A percentile compares a stretch with the other conserved stretches of the same genome.
These are phyloP conservation scores for Selaginella moellendorffii DNA, from an alignment of 75 land plant species.

Conservation along the genomic window DNA sequence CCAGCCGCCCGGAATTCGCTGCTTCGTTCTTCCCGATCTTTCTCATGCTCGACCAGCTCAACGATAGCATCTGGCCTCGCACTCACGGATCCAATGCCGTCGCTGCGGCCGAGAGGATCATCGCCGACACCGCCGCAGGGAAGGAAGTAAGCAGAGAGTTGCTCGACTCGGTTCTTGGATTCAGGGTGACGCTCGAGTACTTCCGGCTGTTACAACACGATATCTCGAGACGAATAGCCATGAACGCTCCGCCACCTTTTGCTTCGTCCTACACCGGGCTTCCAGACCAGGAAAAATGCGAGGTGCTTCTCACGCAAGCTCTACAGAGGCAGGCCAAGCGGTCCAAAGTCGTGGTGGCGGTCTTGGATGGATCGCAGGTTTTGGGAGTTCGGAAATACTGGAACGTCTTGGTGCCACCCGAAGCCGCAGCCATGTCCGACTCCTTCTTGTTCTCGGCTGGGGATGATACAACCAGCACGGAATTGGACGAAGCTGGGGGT, in stretches of 20 bases:
- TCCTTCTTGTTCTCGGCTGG: too few species aligned
- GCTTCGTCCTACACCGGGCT: conserved; percentile 37
- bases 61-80: background rate
- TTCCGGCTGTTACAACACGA: conserved; percentile 11
- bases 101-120: background rate
- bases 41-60: background rate
- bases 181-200: background rate
- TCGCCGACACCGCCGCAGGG: conserved; percentile 15
- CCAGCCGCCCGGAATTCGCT: background rate
- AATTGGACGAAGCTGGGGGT: too few species aligned
- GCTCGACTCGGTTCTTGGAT: background rate
- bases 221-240: conserved; percentile 17
- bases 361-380: conserved; percentile 59
- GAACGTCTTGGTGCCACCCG: conserved; percentile 12
- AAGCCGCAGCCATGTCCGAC: too few species aligned
- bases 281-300: conserved; percentile 52
- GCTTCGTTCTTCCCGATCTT: background rate
- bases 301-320: conserved; percentile 53
- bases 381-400: conserved; percentile 60
- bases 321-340: conserved; percentile 44
- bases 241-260: background rate
- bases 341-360: conserved; percentile 50
- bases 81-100: background rate
- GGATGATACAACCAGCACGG: too few species aligned
- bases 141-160: background rate